These are phyloP conservation scores for Talaromyces sp. DNA, from an alignment of 2,329 filamentous ascomycete species.

Conservation along the genomic window DNA sequence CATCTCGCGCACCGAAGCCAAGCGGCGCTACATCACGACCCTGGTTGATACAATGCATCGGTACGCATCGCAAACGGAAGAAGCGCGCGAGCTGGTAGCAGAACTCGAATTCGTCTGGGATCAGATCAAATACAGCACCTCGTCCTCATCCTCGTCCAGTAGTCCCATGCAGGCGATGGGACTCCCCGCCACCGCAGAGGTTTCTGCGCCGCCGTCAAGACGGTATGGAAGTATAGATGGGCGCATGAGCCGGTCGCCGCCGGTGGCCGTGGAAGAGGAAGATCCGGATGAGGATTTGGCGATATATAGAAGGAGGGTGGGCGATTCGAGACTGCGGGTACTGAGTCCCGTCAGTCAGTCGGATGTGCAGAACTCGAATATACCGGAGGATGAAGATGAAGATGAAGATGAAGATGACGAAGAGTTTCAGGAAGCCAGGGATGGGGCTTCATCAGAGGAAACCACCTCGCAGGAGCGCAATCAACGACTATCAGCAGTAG, in stretches of 20 bases:
- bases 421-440: conserved; percentile 22
- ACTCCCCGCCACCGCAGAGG: conserved; percentile 20
- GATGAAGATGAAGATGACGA: conserved; percentile 10
- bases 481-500: conserved; percentile 10
- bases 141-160: conserved; percentile 54
- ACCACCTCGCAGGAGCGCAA: conserved; percentile 18
- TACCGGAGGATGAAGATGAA: conserved; percentile 3
- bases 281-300: conserved; percentile 41
- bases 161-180: conserved; percentile 26
- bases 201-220: conserved; percentile 12
- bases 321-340: conserved; percentile 59
- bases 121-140: conserved; percentile 81
- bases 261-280: conserved; percentile 13
- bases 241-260: conserved; percentile 24
- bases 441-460: conserved; percentile 27
- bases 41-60: conserved; percentile 95
- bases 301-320: conserved; percentile 38
- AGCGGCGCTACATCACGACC: conserved; percentile 87
- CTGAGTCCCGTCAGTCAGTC: conserved; percentile 83
- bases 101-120: conserved; percentile 99
- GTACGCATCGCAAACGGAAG: conserved; percentile 76
- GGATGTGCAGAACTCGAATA: conserved; percentile 51
- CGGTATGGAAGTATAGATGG: conserved; percentile 32
- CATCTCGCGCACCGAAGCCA: conserved; percentile 82
- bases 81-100: conserved; percentile 79